These are phyloP conservation scores for Penicillium sp. DNA, from an alignment of 2,329 filamentous ascomycete genomes.

Conservation along the genomic window DNA sequence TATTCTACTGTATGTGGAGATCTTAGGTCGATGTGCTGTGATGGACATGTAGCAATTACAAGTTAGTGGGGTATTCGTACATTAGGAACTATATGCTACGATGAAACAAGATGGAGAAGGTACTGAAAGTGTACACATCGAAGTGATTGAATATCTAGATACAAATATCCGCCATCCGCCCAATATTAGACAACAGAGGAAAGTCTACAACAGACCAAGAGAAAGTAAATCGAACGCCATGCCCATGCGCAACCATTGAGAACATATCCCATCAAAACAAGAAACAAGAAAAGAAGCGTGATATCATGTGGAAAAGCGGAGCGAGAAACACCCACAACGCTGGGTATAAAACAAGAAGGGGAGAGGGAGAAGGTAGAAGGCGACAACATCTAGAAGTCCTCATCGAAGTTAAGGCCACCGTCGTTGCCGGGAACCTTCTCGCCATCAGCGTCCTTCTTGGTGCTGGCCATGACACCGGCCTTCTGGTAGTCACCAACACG, in stretches of 20 bases:
- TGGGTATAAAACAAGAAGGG: constrained; percentile 26
- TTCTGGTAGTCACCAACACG: constrained; percentile 99
- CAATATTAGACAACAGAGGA: constrained; percentile 16
- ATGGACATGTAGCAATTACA: background rate
- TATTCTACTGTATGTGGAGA: background rate
- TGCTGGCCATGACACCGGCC: constrained; percentile 95
- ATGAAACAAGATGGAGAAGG: background rate
- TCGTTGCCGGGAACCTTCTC: constrained; percentile 49
- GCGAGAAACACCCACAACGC: constrained; percentile 11
- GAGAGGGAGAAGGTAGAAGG: constrained; percentile 2
- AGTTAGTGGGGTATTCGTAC: background rate
- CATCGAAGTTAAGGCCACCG: constrained; percentile 83
- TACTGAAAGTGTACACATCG: background rate
- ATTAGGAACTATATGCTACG: too few species aligned
- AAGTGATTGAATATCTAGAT: constrained; percentile 22
- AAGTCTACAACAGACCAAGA: constrained; percentile 15
- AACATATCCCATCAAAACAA: constrained; percentile 26
- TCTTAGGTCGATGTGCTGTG: background rate
- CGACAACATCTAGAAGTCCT: constrained; percentile 76
- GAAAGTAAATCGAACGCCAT: constrained; percentile 27
- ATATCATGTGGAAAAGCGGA: constrained; percentile 26
- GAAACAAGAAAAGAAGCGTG: constrained; percentile 21
- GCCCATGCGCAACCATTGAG: constrained; percentile 35
- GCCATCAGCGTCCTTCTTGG: constrained; percentile 65
- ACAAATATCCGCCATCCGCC: constrained; percentile 24